phyloP scores from a whole-genome alignment of 768 basidiomycete genomes.

The Hirschioporus abietinus region DNA sequence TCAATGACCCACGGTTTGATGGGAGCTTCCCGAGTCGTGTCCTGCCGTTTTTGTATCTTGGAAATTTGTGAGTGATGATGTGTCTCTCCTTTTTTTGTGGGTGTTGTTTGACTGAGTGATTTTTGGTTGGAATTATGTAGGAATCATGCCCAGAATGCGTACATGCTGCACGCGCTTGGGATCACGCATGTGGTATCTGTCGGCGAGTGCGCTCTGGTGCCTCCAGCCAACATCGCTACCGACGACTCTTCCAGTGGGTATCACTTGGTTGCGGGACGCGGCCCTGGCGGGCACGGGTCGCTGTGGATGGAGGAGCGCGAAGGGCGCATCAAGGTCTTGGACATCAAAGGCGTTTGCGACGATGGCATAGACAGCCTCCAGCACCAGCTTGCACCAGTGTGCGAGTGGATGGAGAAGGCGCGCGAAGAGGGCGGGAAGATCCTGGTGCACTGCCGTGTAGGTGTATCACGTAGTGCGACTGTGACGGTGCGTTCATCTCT shows the following conservation, averaged over 20 bases:
- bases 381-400: slow-evolving; percentile 82
- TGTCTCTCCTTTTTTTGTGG: slow-evolving; percentile 12
- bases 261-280: slow-evolving; percentile 40
- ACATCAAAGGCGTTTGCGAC: slow-evolving; percentile 90
- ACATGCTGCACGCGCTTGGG: slow-evolving; percentile 92
- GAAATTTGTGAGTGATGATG: slow-evolving; percentile 69
- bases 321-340: slow-evolving; percentile 84
- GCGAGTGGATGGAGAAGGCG: slow-evolving; percentile 91
- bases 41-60: slow-evolving; percentile 88
- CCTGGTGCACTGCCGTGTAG: slow-evolving; percentile 97
- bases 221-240: slow-evolving; percentile 50
- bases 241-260: slow-evolving; percentile 16
- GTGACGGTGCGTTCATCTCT: slow-evolving; percentile 59
- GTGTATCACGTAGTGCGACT: slow-evolving; percentile 91
- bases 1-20: slow-evolving; percentile 88
- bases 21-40: slow-evolving; percentile 95
- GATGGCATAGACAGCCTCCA: slow-evolving; percentile 95
- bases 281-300: slow-evolving; percentile 54
- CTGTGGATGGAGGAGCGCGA: slow-evolving; percentile 85
- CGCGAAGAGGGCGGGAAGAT: slow-evolving; percentile 80
- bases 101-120: slow-evolving; percentile 1
- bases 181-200: slow-evolving; percentile 98
- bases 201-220: slow-evolving; percentile 88
- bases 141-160: slow-evolving; percentile 90
- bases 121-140: slow-evolving; percentile 31